phyloP scores from a whole-genome alignment of 1,284 basidiomycete genomes.

The Volvariella volvacea region DNA sequence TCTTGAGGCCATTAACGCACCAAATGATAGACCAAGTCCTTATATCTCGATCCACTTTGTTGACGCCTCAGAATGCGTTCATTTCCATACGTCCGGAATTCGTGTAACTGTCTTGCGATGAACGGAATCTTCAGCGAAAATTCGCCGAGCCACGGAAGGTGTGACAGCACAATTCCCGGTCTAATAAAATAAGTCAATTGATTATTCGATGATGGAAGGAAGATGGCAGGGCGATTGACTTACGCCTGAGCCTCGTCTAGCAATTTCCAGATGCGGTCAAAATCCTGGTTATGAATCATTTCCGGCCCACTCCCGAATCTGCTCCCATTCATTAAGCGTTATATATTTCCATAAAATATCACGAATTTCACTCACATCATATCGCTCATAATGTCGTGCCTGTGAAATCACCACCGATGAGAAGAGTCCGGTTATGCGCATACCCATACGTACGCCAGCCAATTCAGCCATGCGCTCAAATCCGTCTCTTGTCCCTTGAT shows the following conservation, averaged over 20 bases:
- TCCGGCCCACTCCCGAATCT: conserved; percentile 36
- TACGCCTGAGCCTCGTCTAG: not conserved
- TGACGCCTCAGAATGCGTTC: not conserved
- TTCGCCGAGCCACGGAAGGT: not conserved
- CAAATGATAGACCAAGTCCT: not conserved
- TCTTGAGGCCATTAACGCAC: not conserved
- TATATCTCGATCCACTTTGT: not conserved
- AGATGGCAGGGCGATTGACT: too few species aligned
- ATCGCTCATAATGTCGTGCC: conserved; percentile 60
- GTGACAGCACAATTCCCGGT: not conserved
- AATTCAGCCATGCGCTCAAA: conserved; percentile 40
- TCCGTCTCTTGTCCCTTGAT: conserved; percentile 21
- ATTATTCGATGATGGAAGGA: not conserved
- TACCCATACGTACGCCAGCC: conserved; percentile 37
- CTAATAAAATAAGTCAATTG: not conserved
- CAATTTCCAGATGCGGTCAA: not conserved
- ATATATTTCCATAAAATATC: too few species aligned
- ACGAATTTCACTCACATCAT: conserved; percentile 39
- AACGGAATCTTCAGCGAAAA: not conserved
- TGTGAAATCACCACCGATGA: conserved; percentile 13
- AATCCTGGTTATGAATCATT: conserved; percentile 15
- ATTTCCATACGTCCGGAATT: not conserved
- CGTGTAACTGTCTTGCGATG: not conserved
- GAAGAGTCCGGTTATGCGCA: not conserved
- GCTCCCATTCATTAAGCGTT: too few species aligned